Evolutionary conservation across 345 rosid species (phyloP).

Genomic region (Nephelium lappaceum): DNA sequence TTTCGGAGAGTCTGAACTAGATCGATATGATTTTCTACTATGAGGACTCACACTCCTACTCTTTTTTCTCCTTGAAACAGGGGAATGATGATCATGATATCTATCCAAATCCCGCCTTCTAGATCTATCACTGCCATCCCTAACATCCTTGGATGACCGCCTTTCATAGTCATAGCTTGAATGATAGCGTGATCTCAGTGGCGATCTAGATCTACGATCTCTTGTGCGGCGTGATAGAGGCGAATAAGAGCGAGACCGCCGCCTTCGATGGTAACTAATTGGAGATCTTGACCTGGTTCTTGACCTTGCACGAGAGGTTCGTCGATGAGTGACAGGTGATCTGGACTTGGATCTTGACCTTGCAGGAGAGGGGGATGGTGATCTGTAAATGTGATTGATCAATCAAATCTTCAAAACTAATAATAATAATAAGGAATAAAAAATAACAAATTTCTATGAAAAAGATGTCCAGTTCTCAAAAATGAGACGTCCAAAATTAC

Average conservation of each 20-base stretch:
- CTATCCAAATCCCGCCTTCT: slow-evolving; percentile 59
- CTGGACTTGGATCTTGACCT: slow-evolving; percentile 76
- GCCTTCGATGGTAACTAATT: slow-evolving; percentile 56
- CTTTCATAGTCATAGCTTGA: slow-evolving; percentile 64
- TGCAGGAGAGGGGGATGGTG: slow-evolving; percentile 41
- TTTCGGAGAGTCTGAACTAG: slow-evolving; percentile 63
- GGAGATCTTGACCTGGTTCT: slow-evolving; percentile 84
- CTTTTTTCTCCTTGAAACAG: slow-evolving; percentile 68
- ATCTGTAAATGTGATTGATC: slow-evolving; percentile 13
- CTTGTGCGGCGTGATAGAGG: slow-evolving; percentile 63
- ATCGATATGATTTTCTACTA: slow-evolving; percentile 49
- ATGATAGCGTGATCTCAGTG: slow-evolving; percentile 52
- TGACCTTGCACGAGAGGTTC: slow-evolving; percentile 58
- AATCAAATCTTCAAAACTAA: neutral
- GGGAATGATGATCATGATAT: slow-evolving; percentile 54
- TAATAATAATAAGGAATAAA: neutral
- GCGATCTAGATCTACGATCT: slow-evolving; percentile 74
- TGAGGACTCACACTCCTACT: slow-evolving; percentile 75
- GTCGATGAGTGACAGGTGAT: slow-evolving; percentile 57
- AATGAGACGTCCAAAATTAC: neutral
- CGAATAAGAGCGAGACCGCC: slow-evolving; percentile 71
- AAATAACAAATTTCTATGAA: neutral
- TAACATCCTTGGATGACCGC: slow-evolving; percentile 54
- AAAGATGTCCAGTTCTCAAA: slow-evolving; percentile 6
- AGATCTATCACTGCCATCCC: slow-evolving; percentile 49